These are phyloP conservation scores for Daldinia caldariorum DNA, from an alignment of 495 filamentous ascomycete genomes.

Conservation along the genomic window DNA sequence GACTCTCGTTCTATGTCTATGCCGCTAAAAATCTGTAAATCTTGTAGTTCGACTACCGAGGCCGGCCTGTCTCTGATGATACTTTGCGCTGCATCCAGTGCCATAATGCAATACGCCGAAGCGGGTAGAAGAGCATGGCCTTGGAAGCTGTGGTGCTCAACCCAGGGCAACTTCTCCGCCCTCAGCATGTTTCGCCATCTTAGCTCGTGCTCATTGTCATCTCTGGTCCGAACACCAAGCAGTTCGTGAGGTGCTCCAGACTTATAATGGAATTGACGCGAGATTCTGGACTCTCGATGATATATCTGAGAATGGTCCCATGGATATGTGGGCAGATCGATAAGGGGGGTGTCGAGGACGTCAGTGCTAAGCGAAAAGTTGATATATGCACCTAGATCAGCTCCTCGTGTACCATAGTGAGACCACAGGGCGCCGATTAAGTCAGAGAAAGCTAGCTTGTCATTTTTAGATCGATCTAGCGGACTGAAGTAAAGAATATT, in stretches of 20 bases:
- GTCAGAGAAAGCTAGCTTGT: conserved; percentile 52
- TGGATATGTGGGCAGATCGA: conserved; percentile 55
- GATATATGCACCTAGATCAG: conserved; percentile 50
- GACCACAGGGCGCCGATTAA: conserved; percentile 63
- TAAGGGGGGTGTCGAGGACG: conserved; percentile 41
- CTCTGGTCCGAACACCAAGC: conserved; percentile 57
- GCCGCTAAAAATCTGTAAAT: conserved; percentile 57
- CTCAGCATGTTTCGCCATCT: conserved; percentile 61
- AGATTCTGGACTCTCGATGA: conserved; percentile 60
- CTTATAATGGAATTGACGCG: conserved; percentile 57
- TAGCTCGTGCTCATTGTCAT: conserved; percentile 54
- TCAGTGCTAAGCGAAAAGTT: conserved; percentile 46
- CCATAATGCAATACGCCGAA: conserved; percentile 58
- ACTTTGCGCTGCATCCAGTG: conserved; percentile 52
- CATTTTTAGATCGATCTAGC: conserved; percentile 50
- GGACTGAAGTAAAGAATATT: conserved; percentile 50
- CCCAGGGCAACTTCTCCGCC: conserved; percentile 56
- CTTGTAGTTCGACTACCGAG: conserved; percentile 52
- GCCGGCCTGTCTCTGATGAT: conserved; percentile 44
- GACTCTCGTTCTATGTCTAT: conserved; percentile 61
- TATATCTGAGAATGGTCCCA: conserved; percentile 61
- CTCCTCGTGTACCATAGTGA: conserved; percentile 43
- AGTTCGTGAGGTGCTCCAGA: conserved; percentile 55
- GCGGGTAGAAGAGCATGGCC: conserved; percentile 56
- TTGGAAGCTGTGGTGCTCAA: conserved; percentile 55